Evolutionary conservation across 2,329 filamentous ascomycete species (phyloP), one percentile per base, ranked within the genome.

Genomic region (Arthrobotrys iridis): DNA sequence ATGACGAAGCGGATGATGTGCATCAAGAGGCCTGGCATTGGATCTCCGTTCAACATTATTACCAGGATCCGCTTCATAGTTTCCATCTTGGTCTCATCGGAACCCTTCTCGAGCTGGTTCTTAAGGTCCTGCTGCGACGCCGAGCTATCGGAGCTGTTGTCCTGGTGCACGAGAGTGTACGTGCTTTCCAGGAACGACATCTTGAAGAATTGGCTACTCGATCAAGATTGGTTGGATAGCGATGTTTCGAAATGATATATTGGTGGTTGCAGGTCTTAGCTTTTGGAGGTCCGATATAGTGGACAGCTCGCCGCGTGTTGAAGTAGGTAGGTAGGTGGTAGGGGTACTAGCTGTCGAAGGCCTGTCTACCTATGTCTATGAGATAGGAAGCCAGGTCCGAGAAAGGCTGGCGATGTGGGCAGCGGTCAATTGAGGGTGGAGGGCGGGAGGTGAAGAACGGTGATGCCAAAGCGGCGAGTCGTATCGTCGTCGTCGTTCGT

Each of bases 1-100:
- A 99, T 99, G 80, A 99, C 93, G 82, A 99, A 99, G 82, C 95
- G 93, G 83, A 99, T 99, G 81, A 99, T 99, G 85, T 98, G 95
- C 95, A 99, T 99, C 80, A 99, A 89, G 18, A 99, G 87, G 79
- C 93, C 90, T 24, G 93, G 91, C 90, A 99, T 95, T 41, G 95
- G 90, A 82, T 99, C 94, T 79, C 95, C 95, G 83, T 98, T 98
- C 81, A 99, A 88, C 95, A 99, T 98, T 82, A 97, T 89, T 77
- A 92, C 96, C 82, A 98, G 85, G 82, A 99, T 93, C 85, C 89
- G 91, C 89, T 95, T 96, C 93, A 96, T 96, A 74, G 93, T 97
- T 79, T 97, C 93, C 82, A 94, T 87, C 86, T 97, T 97, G 81
- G 88, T 89, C 83, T 97, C 93, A 83, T 97, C 93, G 77, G 88